Evolutionary conservation across 305 asterid genomes (phyloP).

Genomic region (Fraxinus ornus): DNA sequence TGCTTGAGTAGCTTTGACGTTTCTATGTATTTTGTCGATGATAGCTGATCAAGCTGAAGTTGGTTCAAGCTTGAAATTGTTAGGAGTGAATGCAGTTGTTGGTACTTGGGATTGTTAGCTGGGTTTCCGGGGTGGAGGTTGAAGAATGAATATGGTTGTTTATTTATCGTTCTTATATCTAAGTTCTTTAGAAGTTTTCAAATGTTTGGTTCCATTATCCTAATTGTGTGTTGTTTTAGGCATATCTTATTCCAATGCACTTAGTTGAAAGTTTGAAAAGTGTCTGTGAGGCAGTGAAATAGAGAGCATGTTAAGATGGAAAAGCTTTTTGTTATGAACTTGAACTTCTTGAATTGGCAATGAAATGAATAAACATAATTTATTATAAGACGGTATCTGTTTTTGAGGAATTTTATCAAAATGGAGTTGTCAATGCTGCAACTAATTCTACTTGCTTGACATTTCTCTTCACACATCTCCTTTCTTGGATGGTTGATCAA

Average conservation of each 20-base stretch:
- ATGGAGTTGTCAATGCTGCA: background rate
- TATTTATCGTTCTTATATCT: background rate
- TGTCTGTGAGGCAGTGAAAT: background rate
- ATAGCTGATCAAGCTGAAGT: background rate
- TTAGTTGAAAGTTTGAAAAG: too few species aligned
- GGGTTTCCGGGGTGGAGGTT: background rate
- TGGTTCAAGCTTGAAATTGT: background rate
- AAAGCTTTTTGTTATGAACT: background rate
- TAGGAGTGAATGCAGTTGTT: background rate
- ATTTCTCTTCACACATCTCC: background rate
- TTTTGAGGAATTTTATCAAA: background rate
- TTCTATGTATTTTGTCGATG: background rate
- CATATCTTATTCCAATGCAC: background rate
- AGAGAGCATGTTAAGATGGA: background rate
- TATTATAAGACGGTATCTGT: background rate
- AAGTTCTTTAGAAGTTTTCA: background rate
- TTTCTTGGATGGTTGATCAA: background rate
- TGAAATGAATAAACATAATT: background rate
- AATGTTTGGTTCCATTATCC: background rate
- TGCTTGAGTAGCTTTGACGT: background rate
- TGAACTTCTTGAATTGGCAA: background rate
- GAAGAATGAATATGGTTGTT: background rate
- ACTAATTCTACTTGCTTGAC: background rate
- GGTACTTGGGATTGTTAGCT: background rate
- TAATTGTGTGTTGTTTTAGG: background rate